Base-by-base conservation (phyloP, 2,329 filamentous ascomycete genomes). In the Pleomassaria siparia region DNA sequence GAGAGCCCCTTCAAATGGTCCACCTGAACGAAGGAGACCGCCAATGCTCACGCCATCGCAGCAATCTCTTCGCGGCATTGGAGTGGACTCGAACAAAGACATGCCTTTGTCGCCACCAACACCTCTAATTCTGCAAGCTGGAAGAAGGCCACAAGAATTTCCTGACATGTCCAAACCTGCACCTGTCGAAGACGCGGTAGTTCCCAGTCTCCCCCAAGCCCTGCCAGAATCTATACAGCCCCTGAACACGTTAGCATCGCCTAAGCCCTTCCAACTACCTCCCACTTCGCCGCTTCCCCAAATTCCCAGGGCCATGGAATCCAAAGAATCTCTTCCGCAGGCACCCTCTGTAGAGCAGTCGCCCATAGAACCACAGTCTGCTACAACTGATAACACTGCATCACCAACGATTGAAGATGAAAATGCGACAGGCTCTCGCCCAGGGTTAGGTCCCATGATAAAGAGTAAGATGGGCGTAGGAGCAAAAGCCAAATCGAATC, bases 371-470 rank as follows among this genome's bases (percentile, higher is more conserved):
- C 42, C 47, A 5, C 43, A 47, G 30, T 33, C 50, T 18, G 41
- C 32, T 29, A 26, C 44, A 9, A 15, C 77, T 76, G 37, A 73
- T 71, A 53, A 77, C 80, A 20, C 72, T 69, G 18, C 64, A 70
- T 26, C 74, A 67, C 24, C 80, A 76, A 44, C 50, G 5, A 55
- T 60, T 13, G 47, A 71, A 70, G 80, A 80, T 22, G 78, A 80
- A 36, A 77, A 70, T 69, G 77, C 80, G 26, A 80, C 77, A 40
- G 69, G 72, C 24, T 76, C 79, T 55, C 77, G 89, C n/a, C 89
- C 90, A 15, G 91, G 90, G 1, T 79, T 95, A 6, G 90, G 90
- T 0, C 89, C 91, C 2, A 96, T 96, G 91, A 87, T 96, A 60
- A 92, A 89, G 71, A 83, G 86, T 53, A 89, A 89, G 64, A 85